Conservation (phyloP, 2,329 filamentous ascomycete genomes). For the Aspergillus aculeatinus region DNA sequence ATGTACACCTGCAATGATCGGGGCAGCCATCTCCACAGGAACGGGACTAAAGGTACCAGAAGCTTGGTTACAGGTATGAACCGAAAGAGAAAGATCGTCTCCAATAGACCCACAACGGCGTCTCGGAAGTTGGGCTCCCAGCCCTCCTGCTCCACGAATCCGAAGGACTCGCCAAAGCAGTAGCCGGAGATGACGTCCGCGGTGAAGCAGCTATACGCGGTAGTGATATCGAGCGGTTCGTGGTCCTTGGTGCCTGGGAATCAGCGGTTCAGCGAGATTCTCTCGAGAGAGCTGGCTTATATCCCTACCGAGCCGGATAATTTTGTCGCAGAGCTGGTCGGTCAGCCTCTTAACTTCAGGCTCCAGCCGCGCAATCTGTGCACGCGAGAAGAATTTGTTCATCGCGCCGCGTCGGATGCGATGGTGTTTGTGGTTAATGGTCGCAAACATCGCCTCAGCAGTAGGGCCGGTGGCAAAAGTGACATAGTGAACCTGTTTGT, state of each 20-base stretch:
- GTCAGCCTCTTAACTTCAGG: slow-evolving; percentile 26
- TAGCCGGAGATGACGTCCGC: slow-evolving; percentile 7
- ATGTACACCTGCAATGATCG: too few species aligned
- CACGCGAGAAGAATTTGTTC: slow-evolving; percentile 48
- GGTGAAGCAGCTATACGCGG: neutral
- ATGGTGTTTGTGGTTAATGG: slow-evolving; percentile 43
- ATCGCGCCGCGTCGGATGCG: slow-evolving; percentile 43
- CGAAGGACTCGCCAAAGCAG: slow-evolving; percentile 1
- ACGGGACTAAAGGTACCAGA: too few species aligned
- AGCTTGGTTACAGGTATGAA: neutral
- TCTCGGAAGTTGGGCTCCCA: neutral
- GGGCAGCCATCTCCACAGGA: too few species aligned
- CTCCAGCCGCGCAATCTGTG: slow-evolving; percentile 35
- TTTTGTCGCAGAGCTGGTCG: neutral
- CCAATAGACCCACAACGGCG: neutral
- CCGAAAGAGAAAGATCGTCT: neutral
- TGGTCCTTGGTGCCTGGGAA: neutral
- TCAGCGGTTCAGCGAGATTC: too few species aligned
- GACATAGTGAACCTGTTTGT: slow-evolving; percentile 20
- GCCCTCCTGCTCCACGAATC: neutral
- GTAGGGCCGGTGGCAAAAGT: slow-evolving; percentile 20
- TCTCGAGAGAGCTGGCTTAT: too few species aligned
- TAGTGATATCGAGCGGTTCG: neutral
- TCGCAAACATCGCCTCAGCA: slow-evolving; percentile 9
- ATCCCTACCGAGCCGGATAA: neutral